Base-by-base conservation (phyloP, 2,329 filamentous ascomycete genomes). In the Trichoderma guizhouense region DNA sequence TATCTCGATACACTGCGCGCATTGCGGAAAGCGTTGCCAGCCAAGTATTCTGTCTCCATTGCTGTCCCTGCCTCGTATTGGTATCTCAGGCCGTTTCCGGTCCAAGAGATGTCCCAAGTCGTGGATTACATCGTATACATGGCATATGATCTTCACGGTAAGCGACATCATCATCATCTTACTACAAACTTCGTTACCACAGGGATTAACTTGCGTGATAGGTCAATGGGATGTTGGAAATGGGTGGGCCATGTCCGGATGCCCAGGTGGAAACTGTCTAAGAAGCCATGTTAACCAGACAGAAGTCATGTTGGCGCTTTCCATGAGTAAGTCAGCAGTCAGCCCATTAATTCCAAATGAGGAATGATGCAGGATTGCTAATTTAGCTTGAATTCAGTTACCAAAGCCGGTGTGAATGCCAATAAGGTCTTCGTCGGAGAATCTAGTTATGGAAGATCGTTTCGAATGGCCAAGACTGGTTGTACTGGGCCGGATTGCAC, bases 11-110 rank as follows among this genome's bases (percentile, higher is more conserved):
- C 60, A 14, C 65, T 72, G 2, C 64, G 72, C 1, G 57, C 30
- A 3, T 73, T 80, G 63, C 75, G 75, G 18, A 72, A 73, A 32
- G 74, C 77, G 69, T 69, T 79, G 39, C 84, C 58, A 39, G 76
- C 63, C 26, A 81, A 80, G 69, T 81, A 80, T 63, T 75, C 78
- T 0, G 71, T 83, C 2, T 82, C 81, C 0, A 79, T 83, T 72
- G 81, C 81, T 6, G 77, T 81, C 0, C 81, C 81, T 0, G 78
- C 81, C 0, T 82, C 81, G 0, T 84, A 77, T 70, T 83, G 80
- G 81, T 84, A 84, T 21, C 75, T 84, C 0, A 79, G 79, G 71
- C 68, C 71, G 0, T 84, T 81, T 68, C 81, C 79, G 0, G 79
- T 84, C 0, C 72, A 76, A 3, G 68, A 77, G 0, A 83, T 83